Evolutionary conservation across 2,329 filamentous ascomycete species (phyloP).

Genomic region (Colletotrichum destructivum): DNA sequence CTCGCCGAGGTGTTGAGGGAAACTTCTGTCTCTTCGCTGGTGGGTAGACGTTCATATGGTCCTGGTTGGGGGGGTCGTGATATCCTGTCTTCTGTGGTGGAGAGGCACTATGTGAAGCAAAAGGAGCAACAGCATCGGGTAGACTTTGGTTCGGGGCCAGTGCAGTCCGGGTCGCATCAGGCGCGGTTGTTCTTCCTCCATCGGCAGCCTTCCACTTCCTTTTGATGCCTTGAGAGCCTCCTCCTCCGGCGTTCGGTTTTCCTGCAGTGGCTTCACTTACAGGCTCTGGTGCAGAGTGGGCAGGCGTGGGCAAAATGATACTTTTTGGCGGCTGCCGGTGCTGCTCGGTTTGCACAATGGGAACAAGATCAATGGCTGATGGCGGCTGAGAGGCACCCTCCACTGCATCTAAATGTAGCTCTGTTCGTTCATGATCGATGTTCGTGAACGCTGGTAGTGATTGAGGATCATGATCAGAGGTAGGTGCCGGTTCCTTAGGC

Average conservation of each 20-base stretch:
- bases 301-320: background rate
- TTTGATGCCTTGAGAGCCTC: background rate
- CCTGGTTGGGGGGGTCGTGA: background rate
- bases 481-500: constrained; percentile 51
- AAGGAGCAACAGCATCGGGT: background rate
- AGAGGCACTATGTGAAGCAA: background rate
- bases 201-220: constrained; percentile 23
- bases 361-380: background rate
- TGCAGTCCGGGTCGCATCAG: background rate
- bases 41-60: background rate
- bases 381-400: background rate
- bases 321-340: background rate
- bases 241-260: background rate
- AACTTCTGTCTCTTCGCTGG: constrained; percentile 19
- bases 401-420: background rate
- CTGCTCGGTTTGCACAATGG: background rate
- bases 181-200: background rate
- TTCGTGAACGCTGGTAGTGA: background rate
- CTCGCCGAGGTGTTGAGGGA: constrained; percentile 1
- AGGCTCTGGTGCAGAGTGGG: background rate
- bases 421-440: constrained; percentile 8
- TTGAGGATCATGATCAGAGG: background rate
- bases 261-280: background rate
- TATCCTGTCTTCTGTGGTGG: background rate
- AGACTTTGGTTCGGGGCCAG: background rate